phyloP scores from a whole-genome alignment of 345 rosid species.

The Melaleuca quinquenervia region DNA sequence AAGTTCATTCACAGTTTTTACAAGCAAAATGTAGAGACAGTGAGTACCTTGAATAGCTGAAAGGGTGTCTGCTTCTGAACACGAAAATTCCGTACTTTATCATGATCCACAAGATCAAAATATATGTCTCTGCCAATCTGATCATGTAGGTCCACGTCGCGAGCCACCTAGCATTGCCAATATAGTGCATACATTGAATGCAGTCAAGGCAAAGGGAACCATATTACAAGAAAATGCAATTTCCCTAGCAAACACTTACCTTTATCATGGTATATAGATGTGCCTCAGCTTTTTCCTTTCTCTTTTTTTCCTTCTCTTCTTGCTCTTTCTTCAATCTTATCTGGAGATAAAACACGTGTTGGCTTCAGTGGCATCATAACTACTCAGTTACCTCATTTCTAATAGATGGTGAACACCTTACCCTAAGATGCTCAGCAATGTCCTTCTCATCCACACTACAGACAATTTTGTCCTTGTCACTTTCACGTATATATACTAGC shows the following conservation, averaged over 20 bases:
- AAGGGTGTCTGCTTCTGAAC: slow-evolving; percentile 44
- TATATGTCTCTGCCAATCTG: slow-evolving; percentile 54
- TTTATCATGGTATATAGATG: slow-evolving; percentile 51
- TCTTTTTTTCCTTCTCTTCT: slow-evolving; percentile 54
- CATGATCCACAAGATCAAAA: slow-evolving; percentile 63
- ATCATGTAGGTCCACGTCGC: slow-evolving; percentile 32
- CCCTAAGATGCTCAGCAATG: slow-evolving; percentile 47
- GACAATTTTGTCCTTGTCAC: slow-evolving; percentile 45
- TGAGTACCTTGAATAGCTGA: slow-evolving; percentile 32
- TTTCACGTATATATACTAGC: slow-evolving; percentile 47
- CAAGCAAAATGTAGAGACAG: neutral
- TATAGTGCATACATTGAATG: neutral
- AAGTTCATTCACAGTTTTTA: neutral
- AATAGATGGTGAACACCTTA: slow-evolving; percentile 2
- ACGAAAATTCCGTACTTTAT: slow-evolving; percentile 46
- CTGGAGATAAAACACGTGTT: slow-evolving; percentile 8
- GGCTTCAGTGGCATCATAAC: neutral
- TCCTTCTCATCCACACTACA: slow-evolving; percentile 49
- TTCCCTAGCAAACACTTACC: slow-evolving; percentile 6
- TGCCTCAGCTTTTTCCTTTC: slow-evolving; percentile 47
- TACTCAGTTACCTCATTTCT: neutral
- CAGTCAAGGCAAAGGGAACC: neutral
- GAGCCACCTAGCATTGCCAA: slow-evolving; percentile 27
- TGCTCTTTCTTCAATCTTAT: slow-evolving; percentile 45
- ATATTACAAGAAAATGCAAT: neutral